Conservation (phyloP, 805 yeast species). For the Huiozyma sinensis region DNA sequence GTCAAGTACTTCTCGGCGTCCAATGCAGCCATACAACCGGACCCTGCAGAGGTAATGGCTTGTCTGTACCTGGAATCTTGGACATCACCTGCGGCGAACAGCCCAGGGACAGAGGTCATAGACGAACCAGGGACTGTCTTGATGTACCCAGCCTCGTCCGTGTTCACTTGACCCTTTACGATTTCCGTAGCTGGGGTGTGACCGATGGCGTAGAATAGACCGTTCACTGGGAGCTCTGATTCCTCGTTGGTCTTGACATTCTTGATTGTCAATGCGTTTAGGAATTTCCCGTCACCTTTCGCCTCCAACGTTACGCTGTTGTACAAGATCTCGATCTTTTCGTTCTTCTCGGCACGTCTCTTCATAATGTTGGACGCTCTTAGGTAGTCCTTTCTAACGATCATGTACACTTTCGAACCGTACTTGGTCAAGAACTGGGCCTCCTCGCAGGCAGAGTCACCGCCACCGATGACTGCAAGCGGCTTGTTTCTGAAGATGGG, state of each 20-base stretch:
- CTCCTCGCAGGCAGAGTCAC: slow-evolving; percentile 99
- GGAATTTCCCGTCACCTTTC: slow-evolving; percentile 84
- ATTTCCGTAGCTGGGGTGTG: slow-evolving; percentile 90
- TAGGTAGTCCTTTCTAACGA: slow-evolving; percentile 88
- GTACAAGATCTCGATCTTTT: slow-evolving; percentile 84
- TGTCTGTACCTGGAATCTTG: slow-evolving; percentile 96
- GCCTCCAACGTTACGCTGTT: slow-evolving; percentile 81
- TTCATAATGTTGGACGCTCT: slow-evolving; percentile 97
- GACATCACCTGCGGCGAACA: slow-evolving; percentile 98
- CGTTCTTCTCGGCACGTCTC: slow-evolving; percentile 74
- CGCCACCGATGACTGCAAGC: slow-evolving; percentile 96
- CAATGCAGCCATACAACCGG: slow-evolving; percentile 98
- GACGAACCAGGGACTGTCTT: slow-evolving; percentile 85
- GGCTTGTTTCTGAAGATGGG: slow-evolving; percentile 98
- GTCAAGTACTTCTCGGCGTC: slow-evolving; percentile 82
- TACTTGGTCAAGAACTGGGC: slow-evolving; percentile 94
- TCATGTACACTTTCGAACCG: slow-evolving; percentile 87
- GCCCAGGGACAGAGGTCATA: slow-evolving; percentile 75
- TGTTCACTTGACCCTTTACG: slow-evolving; percentile 65
- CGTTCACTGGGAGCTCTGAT: slow-evolving; percentile 66
- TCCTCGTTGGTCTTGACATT: slow-evolving; percentile 63
- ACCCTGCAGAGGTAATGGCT: slow-evolving; percentile 98
- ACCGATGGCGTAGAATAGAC: slow-evolving; percentile 96
- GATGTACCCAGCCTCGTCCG: slow-evolving; percentile 83
- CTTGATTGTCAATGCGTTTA: slow-evolving; percentile 53